Percentiles rank a stretch among this genome's conserved stretches.
phyloP scores from a whole-genome alignment of 441 rosid species.

The Brassica hybrid region DNA sequence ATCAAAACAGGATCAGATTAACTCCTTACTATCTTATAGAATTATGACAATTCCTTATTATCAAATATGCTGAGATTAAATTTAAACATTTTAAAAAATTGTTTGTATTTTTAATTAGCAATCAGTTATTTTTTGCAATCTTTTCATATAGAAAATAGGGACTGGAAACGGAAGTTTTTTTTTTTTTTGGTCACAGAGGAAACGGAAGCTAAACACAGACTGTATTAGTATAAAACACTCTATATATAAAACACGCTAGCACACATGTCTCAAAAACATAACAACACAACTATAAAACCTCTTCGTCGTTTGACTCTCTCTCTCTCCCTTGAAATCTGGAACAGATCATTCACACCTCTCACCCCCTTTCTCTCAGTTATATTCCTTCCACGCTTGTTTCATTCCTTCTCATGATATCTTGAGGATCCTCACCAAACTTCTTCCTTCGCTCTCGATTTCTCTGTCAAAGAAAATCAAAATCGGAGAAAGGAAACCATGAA shows the following conservation, averaged over 20 bases:
- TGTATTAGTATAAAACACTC: background rate
- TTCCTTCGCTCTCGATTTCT: slow-evolving; percentile 34
- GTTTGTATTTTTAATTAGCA: background rate
- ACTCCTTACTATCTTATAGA: background rate
- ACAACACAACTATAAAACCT: slow-evolving; percentile 41
- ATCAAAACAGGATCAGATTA: background rate
- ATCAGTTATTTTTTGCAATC: background rate
- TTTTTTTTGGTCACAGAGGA: too few relatives aligned
- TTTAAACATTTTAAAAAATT: background rate
- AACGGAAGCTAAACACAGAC: slow-evolving; percentile 11
- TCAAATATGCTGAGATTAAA: background rate
- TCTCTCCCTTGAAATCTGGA: slow-evolving; percentile 19
- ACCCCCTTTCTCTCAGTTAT: background rate
- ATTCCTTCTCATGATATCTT: slow-evolving; percentile 16
- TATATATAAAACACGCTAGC: background rate
- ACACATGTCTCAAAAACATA: background rate
- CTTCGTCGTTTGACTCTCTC: slow-evolving; percentile 31
- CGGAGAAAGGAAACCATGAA: slow-evolving; percentile 12
- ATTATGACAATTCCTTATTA: background rate
- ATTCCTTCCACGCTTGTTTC: background rate
- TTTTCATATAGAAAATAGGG: background rate
- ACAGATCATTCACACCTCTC: slow-evolving; percentile 11
- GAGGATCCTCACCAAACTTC: background rate
- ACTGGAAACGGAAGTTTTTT: background rate
- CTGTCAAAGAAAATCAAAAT: slow-evolving; percentile 24